Base-by-base conservation (phyloP, 2,329 filamentous ascomycete genomes). In the Neospermospora avenae region DNA sequence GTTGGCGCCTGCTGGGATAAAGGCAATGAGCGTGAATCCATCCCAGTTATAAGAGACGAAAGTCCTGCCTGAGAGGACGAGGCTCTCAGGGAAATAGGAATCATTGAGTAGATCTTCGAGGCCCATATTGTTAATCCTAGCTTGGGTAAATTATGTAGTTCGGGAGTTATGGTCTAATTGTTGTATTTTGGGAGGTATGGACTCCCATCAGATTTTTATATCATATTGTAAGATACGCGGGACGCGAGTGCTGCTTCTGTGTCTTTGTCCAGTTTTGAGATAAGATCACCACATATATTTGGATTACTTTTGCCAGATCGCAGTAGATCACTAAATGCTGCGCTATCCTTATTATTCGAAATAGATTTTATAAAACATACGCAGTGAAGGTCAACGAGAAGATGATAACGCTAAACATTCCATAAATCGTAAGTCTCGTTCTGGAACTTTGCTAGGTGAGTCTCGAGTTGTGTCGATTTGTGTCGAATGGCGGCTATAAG, bases 1-100 rank as follows among this genome's bases (percentile, higher is more conserved):
- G n/a, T n/a, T n/a, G n/a, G n/a, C n/a, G n/a, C 63, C 63, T 11
- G 62, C 58, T 14, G 31, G 62, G 46, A 72, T 71, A n/a, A 57
- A 57, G 8, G 58, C 14, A 22, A 71, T 61, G 11, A 72, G 68
- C 3, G 54, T 58, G 2, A 58, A 18, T 3, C 68, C 62, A 8
- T 53, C 60, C 57, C 65, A 66, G 11, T 55, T 39, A 58, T 71
- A 70, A 2, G 61, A 51, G 34, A 66, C 53, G 52, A 63, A 72
- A 13, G 28, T 59, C 3, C 22, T 18, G n/a, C 66, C 66, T 2
- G 69, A 66, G 25, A 72, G 66, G 3, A 52, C 20, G 10, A 69
- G 48, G 14, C 57, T 63, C 37, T 61, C 34, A 7, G 70, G 70
- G 41, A 65, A 70, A 41, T 67, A 72, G 2, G 70, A 69, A 58